Base-by-base conservation (phyloP, 1,284 basidiomycete species). In the Stereum hirsutum region DNA sequence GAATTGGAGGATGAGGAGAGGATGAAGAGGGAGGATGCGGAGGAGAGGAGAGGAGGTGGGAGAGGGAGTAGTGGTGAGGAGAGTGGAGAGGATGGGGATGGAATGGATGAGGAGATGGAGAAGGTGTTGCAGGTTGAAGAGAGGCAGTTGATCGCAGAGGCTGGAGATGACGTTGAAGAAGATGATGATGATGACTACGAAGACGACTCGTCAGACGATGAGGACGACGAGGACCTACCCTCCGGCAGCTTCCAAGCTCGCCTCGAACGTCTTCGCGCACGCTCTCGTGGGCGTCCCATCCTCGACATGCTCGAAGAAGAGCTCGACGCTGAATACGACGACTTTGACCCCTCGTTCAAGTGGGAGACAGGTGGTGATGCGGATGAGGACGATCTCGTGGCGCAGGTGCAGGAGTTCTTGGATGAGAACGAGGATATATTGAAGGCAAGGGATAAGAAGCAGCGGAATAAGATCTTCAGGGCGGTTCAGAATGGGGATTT, bases 331-430 rank as follows among this genome's bases (percentile, higher is more conserved):
- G 51, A 57, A n/a, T 52, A 55, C 17, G 56, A 53, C 7, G 54
- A 50, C 20, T 56, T 53, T 33, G 57, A 60, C 8, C 34, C 46
- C 20, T 54, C 46, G 5, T 45, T 56, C 4, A 59, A 65, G 11
- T 46, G 57, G 41, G 63, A 70, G 0, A 79, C 77, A 1, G 79
- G 82, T 36, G 57, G 72, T 21, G 80, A 88, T 46, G n/a, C n/a
- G n/a, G n/a, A n/a, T n/a, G n/a, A n/a, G n/a, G 81, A 89, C 33
- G 73, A 72, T 30, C 77, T 77, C 50, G 66, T 83, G 37, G 68
- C 68, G n/a, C 54, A 71, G 12, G 72, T 89, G 30, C 60, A 72
- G 56, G 65, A 61, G 23, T 55, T 75, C 4, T 56, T 86, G 4
- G 70, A 72, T 41, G 67, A 72, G 14, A 66, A 72, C 39, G 59